Conservation (phyloP, 805 yeast genomes). For the Hanseniaspora mollemarum region DNA sequence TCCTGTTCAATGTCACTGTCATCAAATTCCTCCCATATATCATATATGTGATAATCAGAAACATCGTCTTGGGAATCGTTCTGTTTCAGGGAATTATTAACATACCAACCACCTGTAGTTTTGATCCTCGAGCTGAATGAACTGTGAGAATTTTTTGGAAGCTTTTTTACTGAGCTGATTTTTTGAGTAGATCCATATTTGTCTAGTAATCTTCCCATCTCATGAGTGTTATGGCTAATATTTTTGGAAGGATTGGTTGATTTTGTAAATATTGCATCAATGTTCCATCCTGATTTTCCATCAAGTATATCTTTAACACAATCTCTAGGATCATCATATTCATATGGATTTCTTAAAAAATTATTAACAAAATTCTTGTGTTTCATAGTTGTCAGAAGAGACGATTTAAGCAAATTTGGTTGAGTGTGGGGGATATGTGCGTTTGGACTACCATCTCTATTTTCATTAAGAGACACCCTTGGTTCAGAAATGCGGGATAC, state of each 20-base stretch:
- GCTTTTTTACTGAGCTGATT: no score
- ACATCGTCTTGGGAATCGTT: not conserved
- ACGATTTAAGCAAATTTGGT: not conserved
- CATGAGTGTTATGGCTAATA: not conserved
- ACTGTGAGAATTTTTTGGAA: not conserved
- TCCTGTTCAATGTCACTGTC: constrained; percentile 2
- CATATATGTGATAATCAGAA: not conserved
- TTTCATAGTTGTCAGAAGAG: constrained; percentile 3
- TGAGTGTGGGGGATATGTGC: no score
- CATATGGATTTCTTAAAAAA: constrained; percentile 13
- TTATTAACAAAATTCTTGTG: constrained; percentile 3
- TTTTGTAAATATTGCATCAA: constrained; percentile 30
- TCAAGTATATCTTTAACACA: constrained; percentile 64
- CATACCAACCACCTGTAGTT: constrained; percentile 15
- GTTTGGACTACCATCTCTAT: no score
- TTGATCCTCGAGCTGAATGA: not conserved
- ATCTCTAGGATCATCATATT: constrained; percentile 43
- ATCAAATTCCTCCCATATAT: constrained; percentile 8
- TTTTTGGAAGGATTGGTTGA: not conserved
- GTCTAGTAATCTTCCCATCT: not conserved
- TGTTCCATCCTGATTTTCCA: constrained; percentile 60
- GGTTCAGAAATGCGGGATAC: no score
- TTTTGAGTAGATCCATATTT: not conserved
- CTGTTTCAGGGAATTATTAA: not conserved
- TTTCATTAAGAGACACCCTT: no score